Evolutionary conservation across 768 basidiomycete species (phyloP), one percentile per base, ranked within the genome.

Genomic region (Nevesoporus exiguus): DNA sequence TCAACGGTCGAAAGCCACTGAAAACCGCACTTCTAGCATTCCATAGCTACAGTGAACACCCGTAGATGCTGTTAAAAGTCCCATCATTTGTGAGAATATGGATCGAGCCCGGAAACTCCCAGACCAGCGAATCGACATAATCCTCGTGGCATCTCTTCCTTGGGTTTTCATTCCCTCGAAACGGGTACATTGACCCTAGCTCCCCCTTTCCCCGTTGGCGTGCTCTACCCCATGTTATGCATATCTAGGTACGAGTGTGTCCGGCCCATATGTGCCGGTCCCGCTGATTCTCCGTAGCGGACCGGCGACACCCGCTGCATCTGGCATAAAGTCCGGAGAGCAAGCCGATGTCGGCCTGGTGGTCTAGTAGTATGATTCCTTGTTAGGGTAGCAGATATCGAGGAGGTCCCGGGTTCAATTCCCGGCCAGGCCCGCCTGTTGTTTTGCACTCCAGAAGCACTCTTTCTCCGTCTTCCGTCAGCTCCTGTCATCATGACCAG

Each of bases 381-480:
- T 77, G 77, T 81, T 80, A 76, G 79, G 79, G 79, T 54, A 55
- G 25, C 51, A 21, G 22, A 30, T 17, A n/a, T 63, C 71, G 84
- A 85, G 85, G 85, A 87, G 86, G 86, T 86, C 84, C 84, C 80
- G 84, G 85, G 86, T 87, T 88, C 85, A 86, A 87, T 86, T 86
- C 85, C 84, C 84, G 80, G 84, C 80, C 77, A 84, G 83, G 85
- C 83, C 84, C 62, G 2, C 25, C 5, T 15, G 33, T 47, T 34
- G 36, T 48, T 24, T 57, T 67, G 58, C 54, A 47, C 4, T 5
- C 21, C 24, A 10, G 41, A 29, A 24, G 3, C 31, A 27, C 37
- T 49, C 27, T 49, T 44, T 49, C 46, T 34, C 47, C 27, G 10
- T 29, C 42, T 51, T 37, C 14, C 6, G 7, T 25, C 48, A n/a